These are phyloP conservation scores for Hibiscus tridactylites DNA, from an alignment of 345 rosid species.

Conservation along the genomic window DNA sequence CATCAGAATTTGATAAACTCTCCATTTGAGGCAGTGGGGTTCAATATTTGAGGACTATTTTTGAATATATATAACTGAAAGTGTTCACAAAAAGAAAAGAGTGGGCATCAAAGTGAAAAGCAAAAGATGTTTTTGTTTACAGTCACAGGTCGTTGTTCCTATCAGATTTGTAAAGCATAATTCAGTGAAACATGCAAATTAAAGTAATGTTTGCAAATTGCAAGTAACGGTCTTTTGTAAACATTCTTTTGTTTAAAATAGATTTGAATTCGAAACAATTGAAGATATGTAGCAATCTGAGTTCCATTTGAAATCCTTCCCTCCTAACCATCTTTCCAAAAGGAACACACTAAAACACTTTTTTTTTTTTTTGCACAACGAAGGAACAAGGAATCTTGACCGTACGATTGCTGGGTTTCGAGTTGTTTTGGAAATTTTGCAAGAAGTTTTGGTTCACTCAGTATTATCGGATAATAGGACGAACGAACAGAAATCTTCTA, in stretches of 20 bases:
- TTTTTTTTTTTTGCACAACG: not conserved
- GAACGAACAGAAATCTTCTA: no score
- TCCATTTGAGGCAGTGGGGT: slow-evolving; percentile 33
- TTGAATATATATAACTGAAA: slow-evolving; percentile 13
- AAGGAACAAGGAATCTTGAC: not conserved
- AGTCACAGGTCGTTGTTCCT: slow-evolving; percentile 33
- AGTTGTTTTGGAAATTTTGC: no score
- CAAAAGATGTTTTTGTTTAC: slow-evolving; percentile 22
- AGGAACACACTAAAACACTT: slow-evolving; percentile 6
- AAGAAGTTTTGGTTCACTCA: no score
- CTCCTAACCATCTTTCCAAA: slow-evolving; percentile 22
- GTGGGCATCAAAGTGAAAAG: slow-evolving; percentile 23
- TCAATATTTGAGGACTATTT: slow-evolving; percentile 15
- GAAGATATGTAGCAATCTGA: slow-evolving; percentile 6
- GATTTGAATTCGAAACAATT: slow-evolving; percentile 40
- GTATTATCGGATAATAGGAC: no score
- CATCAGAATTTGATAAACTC: slow-evolving; percentile 30
- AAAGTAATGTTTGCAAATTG: slow-evolving; percentile 13
- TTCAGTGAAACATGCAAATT: slow-evolving; percentile 21
- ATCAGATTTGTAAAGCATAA: slow-evolving; percentile 18
- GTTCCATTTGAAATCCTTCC: slow-evolving; percentile 36
- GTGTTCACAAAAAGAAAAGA: slow-evolving; percentile 20
- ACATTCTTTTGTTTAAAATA: slow-evolving; percentile 5
- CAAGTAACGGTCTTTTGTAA: slow-evolving; percentile 39
- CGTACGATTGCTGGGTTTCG: no score